Conservation (phyloP, 768 basidiomycete species). For the Sutorius australiensis region DNA sequence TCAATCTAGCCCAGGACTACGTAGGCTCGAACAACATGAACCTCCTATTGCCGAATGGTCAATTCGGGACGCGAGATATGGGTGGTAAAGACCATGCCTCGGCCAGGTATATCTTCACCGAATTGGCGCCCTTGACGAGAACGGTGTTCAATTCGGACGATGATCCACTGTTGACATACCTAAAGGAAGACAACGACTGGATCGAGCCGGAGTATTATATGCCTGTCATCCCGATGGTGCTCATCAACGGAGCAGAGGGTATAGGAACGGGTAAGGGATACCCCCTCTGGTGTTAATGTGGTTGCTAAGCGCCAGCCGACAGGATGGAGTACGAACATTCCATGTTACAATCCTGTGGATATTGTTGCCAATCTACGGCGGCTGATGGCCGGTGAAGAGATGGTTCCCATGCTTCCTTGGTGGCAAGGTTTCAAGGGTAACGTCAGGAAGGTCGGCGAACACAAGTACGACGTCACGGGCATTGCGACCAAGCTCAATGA, state of each 20-base stretch:
- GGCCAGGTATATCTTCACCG: conserved; percentile 93
- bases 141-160: conserved; percentile 78
- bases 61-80: conserved; percentile 89
- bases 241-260: conserved; percentile 94
- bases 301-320: background rate
- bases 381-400: conserved; percentile 80
- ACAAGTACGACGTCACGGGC: conserved; percentile 84
- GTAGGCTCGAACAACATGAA: conserved; percentile 97
- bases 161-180: conserved; percentile 77
- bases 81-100: conserved; percentile 98
- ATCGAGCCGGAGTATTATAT: conserved; percentile 97
- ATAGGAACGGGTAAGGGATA: conserved; percentile 81
- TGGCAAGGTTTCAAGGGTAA: conserved; percentile 93
- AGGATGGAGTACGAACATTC: conserved; percentile 96
- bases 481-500: conserved; percentile 72
- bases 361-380: conserved; percentile 85
- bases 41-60: conserved; percentile 81
- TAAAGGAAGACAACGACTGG: conserved; percentile 77
- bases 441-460: conserved; percentile 74
- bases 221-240: conserved; percentile 81
- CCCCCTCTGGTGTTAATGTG: background rate
- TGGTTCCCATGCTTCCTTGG: conserved; percentile 90
- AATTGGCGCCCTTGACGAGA: conserved; percentile 69
- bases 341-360: conserved; percentile 88
- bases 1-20: conserved; percentile 90